Conservation (phyloP, 306 rosid genomes). For the Rosa rugosa region DNA sequence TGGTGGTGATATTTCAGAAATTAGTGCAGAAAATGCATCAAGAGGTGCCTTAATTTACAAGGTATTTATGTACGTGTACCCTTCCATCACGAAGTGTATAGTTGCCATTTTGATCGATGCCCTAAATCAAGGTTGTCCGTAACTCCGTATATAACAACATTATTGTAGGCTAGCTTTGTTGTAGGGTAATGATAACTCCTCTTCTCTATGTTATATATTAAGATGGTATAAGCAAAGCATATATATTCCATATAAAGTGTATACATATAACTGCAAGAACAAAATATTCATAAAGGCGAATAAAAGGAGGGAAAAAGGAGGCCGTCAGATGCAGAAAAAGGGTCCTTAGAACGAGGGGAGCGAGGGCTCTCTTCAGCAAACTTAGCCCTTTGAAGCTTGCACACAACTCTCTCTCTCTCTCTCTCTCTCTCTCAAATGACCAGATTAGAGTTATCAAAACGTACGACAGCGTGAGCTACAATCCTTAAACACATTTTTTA, state of each 20-base stretch:
- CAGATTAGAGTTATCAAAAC: background rate
- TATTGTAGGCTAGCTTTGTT: conserved; percentile 7
- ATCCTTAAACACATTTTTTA: conserved; percentile 19
- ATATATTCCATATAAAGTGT: background rate
- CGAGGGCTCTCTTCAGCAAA: conserved; percentile 13
- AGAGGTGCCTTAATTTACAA: background rate
- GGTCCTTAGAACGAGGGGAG: background rate
- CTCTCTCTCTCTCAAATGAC: conserved; percentile 6
- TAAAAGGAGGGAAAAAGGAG: conserved; percentile 5
- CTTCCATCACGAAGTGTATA: background rate
- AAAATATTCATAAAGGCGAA: background rate
- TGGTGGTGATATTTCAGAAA: too few relatives aligned
- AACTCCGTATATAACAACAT: background rate
- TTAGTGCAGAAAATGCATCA: background rate
- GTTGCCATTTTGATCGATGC: background rate
- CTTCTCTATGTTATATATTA: too few relatives aligned
- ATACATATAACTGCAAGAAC: conserved; percentile 15
- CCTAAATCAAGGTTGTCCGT: background rate
- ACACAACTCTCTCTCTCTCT: background rate
- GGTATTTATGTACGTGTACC: too few relatives aligned
- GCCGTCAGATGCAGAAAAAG: background rate
- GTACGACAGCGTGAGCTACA: conserved; percentile 29
- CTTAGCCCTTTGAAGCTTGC: conserved; percentile 29
- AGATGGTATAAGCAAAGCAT: background rate
- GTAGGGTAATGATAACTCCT: too few relatives aligned